Conservation (phyloP, 2,329 filamentous ascomycete species). For the Hirsutella rhossiliensis region DNA sequence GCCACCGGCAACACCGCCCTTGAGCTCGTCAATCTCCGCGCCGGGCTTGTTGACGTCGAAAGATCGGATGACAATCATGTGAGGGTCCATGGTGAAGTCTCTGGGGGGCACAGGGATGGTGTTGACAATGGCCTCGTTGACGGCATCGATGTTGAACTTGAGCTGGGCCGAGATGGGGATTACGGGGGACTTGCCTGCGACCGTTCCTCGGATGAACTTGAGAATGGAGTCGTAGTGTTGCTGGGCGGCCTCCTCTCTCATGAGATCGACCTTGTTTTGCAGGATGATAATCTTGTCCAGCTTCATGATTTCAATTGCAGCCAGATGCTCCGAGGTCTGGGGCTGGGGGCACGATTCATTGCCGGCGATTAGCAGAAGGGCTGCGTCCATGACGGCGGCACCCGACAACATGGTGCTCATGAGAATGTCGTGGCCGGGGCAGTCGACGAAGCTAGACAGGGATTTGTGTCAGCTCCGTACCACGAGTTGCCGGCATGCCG, state of each 20-base stretch:
- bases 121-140: conserved; percentile 91
- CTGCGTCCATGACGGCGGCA: conserved; percentile 98
- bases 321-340: conserved; percentile 96
- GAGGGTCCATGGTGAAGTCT: conserved; percentile 84
- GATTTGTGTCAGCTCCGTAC: background rate
- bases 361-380: conserved; percentile 87
- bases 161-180: conserved; percentile 96
- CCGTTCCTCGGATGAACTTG: conserved; percentile 96
- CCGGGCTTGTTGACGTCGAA: conserved; percentile 99
- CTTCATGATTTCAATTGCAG: conserved; percentile 99
- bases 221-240: conserved; percentile 94
- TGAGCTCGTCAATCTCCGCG: conserved; percentile 95
- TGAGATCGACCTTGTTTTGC: conserved; percentile 98
- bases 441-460: conserved; percentile 73
- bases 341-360: conserved; percentile 98
- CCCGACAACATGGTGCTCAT: conserved; percentile 99
- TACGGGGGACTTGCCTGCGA: conserved; percentile 87
- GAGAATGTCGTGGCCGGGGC: conserved; percentile 99
- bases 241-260: conserved; percentile 88
- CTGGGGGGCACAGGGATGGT: conserved; percentile 86
- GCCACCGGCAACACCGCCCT: conserved; percentile 96
- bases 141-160: conserved; percentile 98
- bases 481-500: background rate
- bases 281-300: conserved; percentile 98
- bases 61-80: conserved; percentile 98